phyloP scores from a whole-genome alignment of 352 stramenopile genomes.

The Phytophthora chlamydospora region DNA sequence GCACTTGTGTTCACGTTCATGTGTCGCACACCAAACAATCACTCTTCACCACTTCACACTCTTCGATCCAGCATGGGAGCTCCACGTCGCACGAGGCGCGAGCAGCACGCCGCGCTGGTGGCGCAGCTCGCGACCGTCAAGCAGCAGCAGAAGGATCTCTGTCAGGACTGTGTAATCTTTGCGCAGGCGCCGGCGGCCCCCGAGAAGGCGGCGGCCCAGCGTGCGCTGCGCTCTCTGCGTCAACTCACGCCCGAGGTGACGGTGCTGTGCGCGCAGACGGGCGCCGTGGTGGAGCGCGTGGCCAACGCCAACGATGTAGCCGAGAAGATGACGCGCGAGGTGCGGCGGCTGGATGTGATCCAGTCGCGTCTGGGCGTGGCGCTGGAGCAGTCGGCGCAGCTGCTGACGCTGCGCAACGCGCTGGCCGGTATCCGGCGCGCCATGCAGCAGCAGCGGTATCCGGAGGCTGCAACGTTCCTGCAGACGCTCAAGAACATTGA shows the following conservation, averaged over 20 bases:
- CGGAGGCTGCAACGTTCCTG: constrained; percentile 74
- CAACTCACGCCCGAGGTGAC: constrained; percentile 71
- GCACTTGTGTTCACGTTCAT: background rate
- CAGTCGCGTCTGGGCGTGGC: constrained; percentile 74
- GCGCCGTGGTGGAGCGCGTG: constrained; percentile 82
- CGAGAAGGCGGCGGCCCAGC: constrained; percentile 63
- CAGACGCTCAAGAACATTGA: constrained; percentile 81
- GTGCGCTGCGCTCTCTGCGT: constrained; percentile 57
- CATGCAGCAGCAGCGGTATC: constrained; percentile 78
- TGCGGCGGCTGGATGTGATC: constrained; percentile 80
- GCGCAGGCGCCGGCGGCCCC: constrained; percentile 37
- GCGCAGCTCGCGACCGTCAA: constrained; percentile 58
- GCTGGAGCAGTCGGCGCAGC: constrained; percentile 70
- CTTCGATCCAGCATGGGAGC: constrained; percentile 29
- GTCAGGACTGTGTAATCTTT: constrained; percentile 46
- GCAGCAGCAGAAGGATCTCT: constrained; percentile 47
- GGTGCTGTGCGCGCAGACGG: constrained; percentile 75
- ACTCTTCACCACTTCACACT: background rate
- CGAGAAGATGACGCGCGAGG: constrained; percentile 89
- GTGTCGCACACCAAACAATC: constrained; percentile 4
- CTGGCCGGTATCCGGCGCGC: constrained; percentile 71
- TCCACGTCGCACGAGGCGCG: constrained; percentile 26
- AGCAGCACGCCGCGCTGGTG: constrained; percentile 69
- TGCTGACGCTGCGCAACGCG: constrained; percentile 81
- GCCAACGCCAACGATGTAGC: constrained; percentile 89